phyloP scores from a whole-genome alignment of 768 basidiomycete genomes.

The Termitomyces sp. region DNA sequence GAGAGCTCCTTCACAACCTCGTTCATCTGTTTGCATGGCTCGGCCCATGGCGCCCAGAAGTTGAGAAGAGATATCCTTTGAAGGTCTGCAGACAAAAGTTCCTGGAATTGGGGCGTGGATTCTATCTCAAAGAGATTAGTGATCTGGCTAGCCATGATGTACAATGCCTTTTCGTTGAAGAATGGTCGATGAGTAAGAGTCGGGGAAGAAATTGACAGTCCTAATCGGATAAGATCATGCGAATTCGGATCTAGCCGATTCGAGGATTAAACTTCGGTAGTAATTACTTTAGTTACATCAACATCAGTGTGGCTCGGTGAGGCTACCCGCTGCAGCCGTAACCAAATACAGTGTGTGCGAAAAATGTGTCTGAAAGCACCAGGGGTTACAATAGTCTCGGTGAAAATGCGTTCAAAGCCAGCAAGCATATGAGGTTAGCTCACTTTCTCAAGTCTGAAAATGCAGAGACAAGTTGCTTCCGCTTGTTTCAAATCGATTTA shows the following conservation, averaged over 20 bases:
- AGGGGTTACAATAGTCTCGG: too few species aligned
- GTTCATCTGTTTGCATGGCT: constrained; percentile 89
- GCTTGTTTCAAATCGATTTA: neutral
- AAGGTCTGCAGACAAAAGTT: constrained; percentile 71
- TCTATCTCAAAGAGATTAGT: constrained; percentile 38
- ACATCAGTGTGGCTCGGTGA: too few species aligned
- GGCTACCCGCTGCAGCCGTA: too few species aligned
- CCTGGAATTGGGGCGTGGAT: constrained; percentile 70
- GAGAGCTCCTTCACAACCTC: constrained; percentile 69
- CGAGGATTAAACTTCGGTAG: neutral
- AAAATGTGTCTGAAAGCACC: too few species aligned
- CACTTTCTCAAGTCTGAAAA: neutral
- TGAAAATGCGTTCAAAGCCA: neutral
- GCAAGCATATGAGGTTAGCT: neutral
- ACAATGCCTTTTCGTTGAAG: neutral
- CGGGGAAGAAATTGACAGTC: neutral
- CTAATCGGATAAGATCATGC: constrained; percentile 17
- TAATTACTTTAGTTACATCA: too few species aligned
- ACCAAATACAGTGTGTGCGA: too few species aligned
- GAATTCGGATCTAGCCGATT: constrained; percentile 17
- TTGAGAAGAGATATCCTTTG: constrained; percentile 79
- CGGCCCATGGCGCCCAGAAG: constrained; percentile 94
- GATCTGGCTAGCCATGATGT: neutral
- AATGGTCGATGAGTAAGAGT: constrained; percentile 12
- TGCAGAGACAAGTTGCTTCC: neutral